Evolutionary conservation across 2,329 filamentous ascomycete genomes (phyloP).

Genomic region (Beauveria rudraprayagi): DNA sequence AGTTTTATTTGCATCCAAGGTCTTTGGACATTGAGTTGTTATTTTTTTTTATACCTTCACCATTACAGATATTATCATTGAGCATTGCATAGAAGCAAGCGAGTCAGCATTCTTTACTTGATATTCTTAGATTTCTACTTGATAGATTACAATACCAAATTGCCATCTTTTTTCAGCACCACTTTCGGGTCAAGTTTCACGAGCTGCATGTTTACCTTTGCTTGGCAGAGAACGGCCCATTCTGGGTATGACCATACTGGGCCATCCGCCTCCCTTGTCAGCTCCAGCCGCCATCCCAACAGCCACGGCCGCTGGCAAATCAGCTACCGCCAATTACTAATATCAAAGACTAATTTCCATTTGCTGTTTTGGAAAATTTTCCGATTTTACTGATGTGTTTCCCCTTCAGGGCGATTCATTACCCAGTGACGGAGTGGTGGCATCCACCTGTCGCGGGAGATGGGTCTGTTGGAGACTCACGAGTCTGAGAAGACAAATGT

Average conservation of each 20-base stretch:
- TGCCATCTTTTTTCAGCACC: background rate
- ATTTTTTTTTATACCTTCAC: background rate
- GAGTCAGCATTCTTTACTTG: background rate
- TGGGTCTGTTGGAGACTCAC: too few species aligned
- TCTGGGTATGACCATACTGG: too few species aligned
- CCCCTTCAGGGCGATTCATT: too few species aligned
- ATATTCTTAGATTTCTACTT: background rate
- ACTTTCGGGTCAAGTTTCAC: background rate
- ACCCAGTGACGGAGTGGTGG: too few species aligned
- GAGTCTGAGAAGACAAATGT: too few species aligned
- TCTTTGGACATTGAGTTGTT: background rate
- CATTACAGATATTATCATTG: background rate
- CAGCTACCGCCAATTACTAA: background rate
- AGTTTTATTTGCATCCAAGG: background rate
- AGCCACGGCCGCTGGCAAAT: background rate
- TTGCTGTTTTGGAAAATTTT: too few species aligned
- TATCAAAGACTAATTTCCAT: background rate
- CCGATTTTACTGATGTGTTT: too few species aligned
- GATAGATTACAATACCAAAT: background rate
- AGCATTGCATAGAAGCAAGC: constrained; percentile 4
- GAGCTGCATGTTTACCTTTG: background rate
- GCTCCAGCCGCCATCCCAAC: too few species aligned
- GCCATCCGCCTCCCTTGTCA: too few species aligned
- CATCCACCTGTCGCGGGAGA: too few species aligned
- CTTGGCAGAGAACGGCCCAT: background rate